These are phyloP conservation scores for Puccinia hordei DNA, from an alignment of 1,284 basidiomycete species.

Conservation along the genomic window DNA sequence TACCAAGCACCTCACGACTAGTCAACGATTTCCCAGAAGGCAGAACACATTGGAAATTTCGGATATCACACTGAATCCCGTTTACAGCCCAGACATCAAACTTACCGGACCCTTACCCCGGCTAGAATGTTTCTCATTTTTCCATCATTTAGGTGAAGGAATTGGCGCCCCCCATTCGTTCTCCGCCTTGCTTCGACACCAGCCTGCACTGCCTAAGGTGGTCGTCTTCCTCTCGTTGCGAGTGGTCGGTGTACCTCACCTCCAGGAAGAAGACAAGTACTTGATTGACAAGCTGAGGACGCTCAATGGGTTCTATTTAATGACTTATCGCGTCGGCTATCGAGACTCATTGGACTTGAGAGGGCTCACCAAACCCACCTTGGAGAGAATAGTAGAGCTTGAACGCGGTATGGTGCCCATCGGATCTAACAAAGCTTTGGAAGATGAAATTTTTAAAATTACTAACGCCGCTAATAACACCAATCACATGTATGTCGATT, in stretches of 20 bases:
- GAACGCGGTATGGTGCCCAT: slow-evolving; percentile 37
- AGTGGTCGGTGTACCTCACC: slow-evolving; percentile 64
- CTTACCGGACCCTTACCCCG: slow-evolving; percentile 38
- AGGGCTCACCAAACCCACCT: slow-evolving; percentile 37
- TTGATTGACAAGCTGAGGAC: slow-evolving; percentile 65
- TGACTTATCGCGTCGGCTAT: slow-evolving; percentile 67
- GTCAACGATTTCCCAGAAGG: slow-evolving; percentile 2
- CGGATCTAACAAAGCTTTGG: slow-evolving; percentile 23
- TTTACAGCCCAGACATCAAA: slow-evolving; percentile 9
- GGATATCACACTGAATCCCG: slow-evolving; percentile 30
- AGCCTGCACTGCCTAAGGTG: slow-evolving; percentile 53
- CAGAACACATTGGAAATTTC: not conserved
- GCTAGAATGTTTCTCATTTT: slow-evolving; percentile 51
- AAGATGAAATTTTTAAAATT: slow-evolving; percentile 40
- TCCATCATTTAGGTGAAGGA: slow-evolving; percentile 51
- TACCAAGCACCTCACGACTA: not conserved
- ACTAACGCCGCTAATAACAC: slow-evolving; percentile 47
- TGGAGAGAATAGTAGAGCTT: slow-evolving; percentile 49
- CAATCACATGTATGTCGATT: slow-evolving; percentile 50
- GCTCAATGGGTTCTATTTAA: slow-evolving; percentile 61
- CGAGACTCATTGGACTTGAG: slow-evolving; percentile 61
- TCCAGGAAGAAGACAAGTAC: slow-evolving; percentile 64
- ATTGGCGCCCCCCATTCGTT: slow-evolving; percentile 54
- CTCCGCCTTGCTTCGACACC: slow-evolving; percentile 52
- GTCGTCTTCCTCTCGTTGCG: slow-evolving; percentile 67